phyloP scores from a whole-genome alignment of 164 flowering plant species.

The Warburgia ugandensis region DNA sequence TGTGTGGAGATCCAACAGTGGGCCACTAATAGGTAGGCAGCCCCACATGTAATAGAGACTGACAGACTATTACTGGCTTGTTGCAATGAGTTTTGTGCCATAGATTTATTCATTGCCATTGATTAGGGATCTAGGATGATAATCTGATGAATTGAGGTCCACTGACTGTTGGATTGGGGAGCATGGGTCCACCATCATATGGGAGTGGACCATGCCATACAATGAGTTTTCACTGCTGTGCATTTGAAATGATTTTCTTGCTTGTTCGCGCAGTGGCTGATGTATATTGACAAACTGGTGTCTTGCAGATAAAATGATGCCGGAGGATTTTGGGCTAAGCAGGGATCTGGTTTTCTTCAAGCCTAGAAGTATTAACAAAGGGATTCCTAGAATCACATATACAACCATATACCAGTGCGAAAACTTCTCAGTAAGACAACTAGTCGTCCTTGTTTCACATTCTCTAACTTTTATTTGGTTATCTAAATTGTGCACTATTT shows the following conservation, averaged over 20 bases:
- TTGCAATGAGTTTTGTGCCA: too few species aligned
- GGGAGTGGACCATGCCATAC: background rate
- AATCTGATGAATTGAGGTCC: too few species aligned
- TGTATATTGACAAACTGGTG: background rate
- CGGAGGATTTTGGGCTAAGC: slow-evolving; percentile 73
- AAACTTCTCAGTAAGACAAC: slow-evolving; percentile 59
- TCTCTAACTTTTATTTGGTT: too few species aligned
- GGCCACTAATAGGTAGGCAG: too few species aligned
- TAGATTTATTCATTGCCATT: too few species aligned
- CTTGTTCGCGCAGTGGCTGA: background rate
- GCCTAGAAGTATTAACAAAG: slow-evolving; percentile 19
- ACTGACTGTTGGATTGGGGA: too few species aligned
- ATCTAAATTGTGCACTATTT: too few species aligned
- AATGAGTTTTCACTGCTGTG: background rate
- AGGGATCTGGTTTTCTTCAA: slow-evolving; percentile 42
- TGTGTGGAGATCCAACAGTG: too few species aligned
- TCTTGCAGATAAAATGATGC: slow-evolving; percentile 52
- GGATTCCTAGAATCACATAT: slow-evolving; percentile 39
- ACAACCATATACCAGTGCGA: slow-evolving; percentile 56
- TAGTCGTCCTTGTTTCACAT: too few species aligned
- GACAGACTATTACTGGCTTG: too few species aligned
- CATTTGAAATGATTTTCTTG: background rate
- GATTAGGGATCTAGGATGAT: too few species aligned
- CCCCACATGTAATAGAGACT: too few species aligned
- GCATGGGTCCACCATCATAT: background rate